phyloP scores from a whole-genome alignment of 306 rosid species.

The Calophaca sinica region DNA sequence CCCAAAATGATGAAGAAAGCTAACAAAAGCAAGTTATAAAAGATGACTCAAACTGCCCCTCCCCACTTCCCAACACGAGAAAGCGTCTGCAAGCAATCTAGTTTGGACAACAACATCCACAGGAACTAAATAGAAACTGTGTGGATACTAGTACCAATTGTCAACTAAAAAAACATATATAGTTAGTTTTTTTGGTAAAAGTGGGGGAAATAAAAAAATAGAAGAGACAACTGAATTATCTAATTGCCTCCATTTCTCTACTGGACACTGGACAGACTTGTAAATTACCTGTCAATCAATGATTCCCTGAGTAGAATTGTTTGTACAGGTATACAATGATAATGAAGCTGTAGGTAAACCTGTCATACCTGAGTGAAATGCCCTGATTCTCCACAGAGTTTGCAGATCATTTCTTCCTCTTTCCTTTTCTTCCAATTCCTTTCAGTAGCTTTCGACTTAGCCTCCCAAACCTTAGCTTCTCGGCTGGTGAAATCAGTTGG shows the following conservation, averaged over 20 bases:
- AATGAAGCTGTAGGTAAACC: slow-evolving; percentile 15
- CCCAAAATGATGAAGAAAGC: background rate
- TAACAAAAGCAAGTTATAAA: background rate
- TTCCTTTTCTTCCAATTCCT: slow-evolving; percentile 99
- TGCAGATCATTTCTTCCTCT: slow-evolving; percentile 98
- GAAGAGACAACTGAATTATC: slow-evolving; percentile 15
- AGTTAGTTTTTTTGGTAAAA: background rate
- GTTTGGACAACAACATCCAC: background rate
- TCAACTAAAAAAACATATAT: slow-evolving; percentile 24
- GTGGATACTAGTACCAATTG: background rate
- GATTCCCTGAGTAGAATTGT: background rate
- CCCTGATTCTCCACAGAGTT: slow-evolving; percentile 94
- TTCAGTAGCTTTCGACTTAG: slow-evolving; percentile 98
- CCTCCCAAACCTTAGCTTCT: slow-evolving; percentile 99
- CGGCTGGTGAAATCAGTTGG: slow-evolving; percentile 98
- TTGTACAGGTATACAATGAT: slow-evolving; percentile 2
- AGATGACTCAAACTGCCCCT: background rate
- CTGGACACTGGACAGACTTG: slow-evolving; percentile 11
- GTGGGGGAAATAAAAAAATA: no score
- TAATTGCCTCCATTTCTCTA: background rate
- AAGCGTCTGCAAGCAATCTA: background rate
- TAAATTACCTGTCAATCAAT: background rate
- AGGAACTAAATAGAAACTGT: background rate
- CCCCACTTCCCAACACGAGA: background rate
- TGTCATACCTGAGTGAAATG: slow-evolving; percentile 93